Percentiles rank a stretch among this genome's conserved stretches.
These are phyloP conservation scores for Trametes sanguinea DNA, from an alignment of 768 basidiomycete species.

Conservation along the genomic window DNA sequence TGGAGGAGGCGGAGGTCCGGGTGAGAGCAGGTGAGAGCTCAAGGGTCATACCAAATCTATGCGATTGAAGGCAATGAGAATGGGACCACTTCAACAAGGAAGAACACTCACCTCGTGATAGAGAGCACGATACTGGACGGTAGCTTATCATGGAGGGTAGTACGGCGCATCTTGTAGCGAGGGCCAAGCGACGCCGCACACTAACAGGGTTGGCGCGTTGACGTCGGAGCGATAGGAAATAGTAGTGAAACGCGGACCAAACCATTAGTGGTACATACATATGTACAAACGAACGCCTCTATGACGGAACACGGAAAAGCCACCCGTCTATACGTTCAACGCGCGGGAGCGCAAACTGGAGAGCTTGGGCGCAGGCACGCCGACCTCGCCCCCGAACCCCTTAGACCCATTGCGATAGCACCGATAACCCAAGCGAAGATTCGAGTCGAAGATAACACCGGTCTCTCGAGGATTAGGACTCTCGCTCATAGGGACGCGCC, in stretches of 20 bases:
- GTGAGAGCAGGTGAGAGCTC: too few relatives aligned
- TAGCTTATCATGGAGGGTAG: too few relatives aligned
- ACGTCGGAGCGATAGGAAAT: constrained; percentile 3
- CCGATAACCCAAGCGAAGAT: too few relatives aligned
- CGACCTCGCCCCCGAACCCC: constrained; percentile 13
- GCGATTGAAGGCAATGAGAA: too few relatives aligned
- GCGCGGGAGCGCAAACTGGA: background rate
- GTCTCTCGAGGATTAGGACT: background rate
- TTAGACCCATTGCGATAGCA: too few relatives aligned
- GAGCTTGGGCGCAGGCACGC: constrained; percentile 10
- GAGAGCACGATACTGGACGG: too few relatives aligned
- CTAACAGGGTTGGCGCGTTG: background rate
- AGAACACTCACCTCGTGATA: too few relatives aligned
- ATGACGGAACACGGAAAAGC: background rate
- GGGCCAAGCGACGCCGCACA: background rate
- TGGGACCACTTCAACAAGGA: too few relatives aligned
- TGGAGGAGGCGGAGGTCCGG: too few relatives aligned
- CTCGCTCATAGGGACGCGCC: constrained; percentile 30
- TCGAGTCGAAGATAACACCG: too few relatives aligned
- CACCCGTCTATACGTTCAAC: background rate
- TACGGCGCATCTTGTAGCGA: background rate
- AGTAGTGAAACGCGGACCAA: background rate
- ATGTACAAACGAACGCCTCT: constrained; percentile 3
- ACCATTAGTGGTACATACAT: constrained; percentile 12
- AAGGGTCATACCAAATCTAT: too few relatives aligned